These are phyloP conservation scores for Pseudonectria foliicola DNA, from an alignment of 2,329 filamentous ascomycete species.

Conservation along the genomic window DNA sequence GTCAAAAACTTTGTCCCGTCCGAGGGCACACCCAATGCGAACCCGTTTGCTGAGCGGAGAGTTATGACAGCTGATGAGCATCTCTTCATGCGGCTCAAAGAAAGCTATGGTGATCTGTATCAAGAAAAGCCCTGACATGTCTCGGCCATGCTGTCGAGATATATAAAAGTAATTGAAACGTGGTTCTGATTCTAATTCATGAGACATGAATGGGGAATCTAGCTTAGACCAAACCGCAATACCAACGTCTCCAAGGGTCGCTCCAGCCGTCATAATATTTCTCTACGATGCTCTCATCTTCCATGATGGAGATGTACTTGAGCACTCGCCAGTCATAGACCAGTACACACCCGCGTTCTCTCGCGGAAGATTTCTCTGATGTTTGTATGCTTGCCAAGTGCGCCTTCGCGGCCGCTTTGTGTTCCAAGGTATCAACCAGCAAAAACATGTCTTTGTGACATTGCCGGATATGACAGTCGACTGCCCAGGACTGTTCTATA, in stretches of 20 bases:
- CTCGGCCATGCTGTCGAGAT: background rate
- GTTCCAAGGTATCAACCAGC: slow-evolving; percentile 34
- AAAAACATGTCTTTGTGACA: slow-evolving; percentile 23
- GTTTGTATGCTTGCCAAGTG: slow-evolving; percentile 29
- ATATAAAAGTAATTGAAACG: background rate
- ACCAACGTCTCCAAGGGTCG: slow-evolving; percentile 39
- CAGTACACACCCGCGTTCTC: slow-evolving; percentile 30
- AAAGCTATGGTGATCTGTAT: slow-evolving; percentile 52
- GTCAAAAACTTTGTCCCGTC: slow-evolving; percentile 37
- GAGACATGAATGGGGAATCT: background rate
- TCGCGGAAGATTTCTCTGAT: slow-evolving; percentile 19
- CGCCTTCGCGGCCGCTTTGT: slow-evolving; percentile 22
- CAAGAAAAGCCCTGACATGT: slow-evolving; percentile 28
- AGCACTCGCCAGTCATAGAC: slow-evolving; percentile 43
- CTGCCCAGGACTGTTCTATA: slow-evolving; percentile 5
- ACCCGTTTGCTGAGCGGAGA: slow-evolving; percentile 45
- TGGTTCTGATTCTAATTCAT: background rate
- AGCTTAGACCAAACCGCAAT: slow-evolving; percentile 33
- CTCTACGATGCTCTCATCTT: slow-evolving; percentile 24
- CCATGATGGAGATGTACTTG: slow-evolving; percentile 32
- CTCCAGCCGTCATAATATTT: slow-evolving; percentile 29
- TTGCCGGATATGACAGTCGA: background rate
- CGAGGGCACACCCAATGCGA: slow-evolving; percentile 26
- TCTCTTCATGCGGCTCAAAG: slow-evolving; percentile 52
- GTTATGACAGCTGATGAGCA: slow-evolving; percentile 59